Conservation (phyloP, 345 rosid species). For the Toxicodendron radicans region DNA sequence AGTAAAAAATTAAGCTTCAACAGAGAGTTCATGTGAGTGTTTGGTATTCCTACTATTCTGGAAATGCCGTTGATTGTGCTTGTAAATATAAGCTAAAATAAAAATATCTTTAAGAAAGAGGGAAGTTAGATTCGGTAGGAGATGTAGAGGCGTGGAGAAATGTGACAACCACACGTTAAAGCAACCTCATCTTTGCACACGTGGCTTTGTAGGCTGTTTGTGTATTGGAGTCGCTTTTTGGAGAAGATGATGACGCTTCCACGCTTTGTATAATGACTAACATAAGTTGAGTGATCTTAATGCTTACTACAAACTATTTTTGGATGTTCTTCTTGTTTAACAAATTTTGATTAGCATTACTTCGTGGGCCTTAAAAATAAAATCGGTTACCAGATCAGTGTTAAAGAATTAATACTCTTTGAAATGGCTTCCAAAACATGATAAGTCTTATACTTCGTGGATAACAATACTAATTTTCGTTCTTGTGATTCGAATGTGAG, state of each 20-base stretch:
- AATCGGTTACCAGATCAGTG: too few relatives aligned
- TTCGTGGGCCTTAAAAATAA: too few relatives aligned
- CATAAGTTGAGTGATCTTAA: too few relatives aligned
- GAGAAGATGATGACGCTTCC: constrained; percentile 10
- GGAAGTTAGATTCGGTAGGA: constrained; percentile 4
- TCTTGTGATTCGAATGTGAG: too few relatives aligned
- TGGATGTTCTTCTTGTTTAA: too few relatives aligned
- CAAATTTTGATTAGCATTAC: too few relatives aligned
- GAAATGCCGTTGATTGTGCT: neutral
- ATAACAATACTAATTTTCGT: too few relatives aligned
- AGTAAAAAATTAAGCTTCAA: neutral
- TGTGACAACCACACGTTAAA: constrained; percentile 90
- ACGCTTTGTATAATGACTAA: constrained; percentile 7
- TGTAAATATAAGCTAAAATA: neutral
- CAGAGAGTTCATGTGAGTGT: constrained; percentile 30
- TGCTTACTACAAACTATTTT: too few relatives aligned
- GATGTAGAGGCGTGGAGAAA: constrained; percentile 31
- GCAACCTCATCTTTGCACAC: constrained; percentile 75
- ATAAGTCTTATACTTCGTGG: too few relatives aligned
- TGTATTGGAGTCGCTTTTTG: neutral
- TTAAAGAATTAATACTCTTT: too few relatives aligned
- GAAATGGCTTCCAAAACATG: too few relatives aligned
- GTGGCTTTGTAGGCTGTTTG: constrained; percentile 38
- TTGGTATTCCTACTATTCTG: neutral
- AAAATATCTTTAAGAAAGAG: neutral